Conservation (phyloP, 106 monocot species). For the Dioscorea zingiberensis region DNA sequence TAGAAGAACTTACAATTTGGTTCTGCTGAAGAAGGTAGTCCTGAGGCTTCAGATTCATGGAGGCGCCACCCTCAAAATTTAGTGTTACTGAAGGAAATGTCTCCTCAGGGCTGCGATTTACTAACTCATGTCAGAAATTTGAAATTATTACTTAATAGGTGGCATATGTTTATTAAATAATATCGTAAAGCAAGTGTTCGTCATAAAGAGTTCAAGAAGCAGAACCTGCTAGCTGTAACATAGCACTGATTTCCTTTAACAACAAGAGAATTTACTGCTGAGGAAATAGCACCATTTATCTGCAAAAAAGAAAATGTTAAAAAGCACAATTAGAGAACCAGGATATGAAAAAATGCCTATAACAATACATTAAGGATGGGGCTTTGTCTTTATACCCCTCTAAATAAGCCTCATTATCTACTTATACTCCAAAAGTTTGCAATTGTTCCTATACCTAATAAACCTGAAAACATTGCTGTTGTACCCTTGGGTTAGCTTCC, state of each 20-base stretch:
- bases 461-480: too few species aligned
- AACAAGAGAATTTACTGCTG: conserved; percentile 32
- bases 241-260: conserved; percentile 68
- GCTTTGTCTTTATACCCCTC: too few species aligned
- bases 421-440: too few species aligned
- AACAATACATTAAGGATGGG: too few species aligned
- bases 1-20: conserved; percentile 49
- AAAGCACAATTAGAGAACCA: background rate
- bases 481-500: too few species aligned
- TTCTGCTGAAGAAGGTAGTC: conserved; percentile 90
- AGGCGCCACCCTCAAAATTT: conserved; percentile 65
- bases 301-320: conserved; percentile 16
- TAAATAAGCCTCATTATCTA: too few species aligned
- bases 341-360: too few species aligned
- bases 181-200: background rate
- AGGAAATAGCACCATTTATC: conserved; percentile 45
- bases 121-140: background rate
- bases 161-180: background rate
- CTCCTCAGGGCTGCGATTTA: conserved; percentile 42
- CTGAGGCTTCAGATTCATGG: conserved; percentile 64
- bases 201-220: background rate
- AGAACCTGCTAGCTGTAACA: conserved; percentile 54
- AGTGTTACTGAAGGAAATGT: conserved; percentile 70
- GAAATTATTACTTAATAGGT: background rate
- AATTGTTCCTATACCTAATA: too few species aligned